Base-by-base conservation (phyloP, 2,329 filamentous ascomycete genomes). In the Lachnellula cervina region DNA sequence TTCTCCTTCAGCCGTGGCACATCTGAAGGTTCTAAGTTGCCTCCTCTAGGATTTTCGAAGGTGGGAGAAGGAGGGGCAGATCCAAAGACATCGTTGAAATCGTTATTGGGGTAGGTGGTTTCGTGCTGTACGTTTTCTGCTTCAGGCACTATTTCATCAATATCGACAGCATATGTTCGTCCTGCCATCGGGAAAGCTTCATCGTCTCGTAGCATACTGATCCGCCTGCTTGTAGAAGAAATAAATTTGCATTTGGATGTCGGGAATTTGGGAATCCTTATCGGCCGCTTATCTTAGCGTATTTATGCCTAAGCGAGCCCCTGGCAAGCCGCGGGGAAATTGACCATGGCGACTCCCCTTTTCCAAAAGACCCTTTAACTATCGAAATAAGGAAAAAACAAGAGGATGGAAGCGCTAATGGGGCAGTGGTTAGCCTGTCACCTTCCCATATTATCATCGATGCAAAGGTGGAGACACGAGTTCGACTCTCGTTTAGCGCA, bases 51-150 rank as follows among this genome's bases (percentile, higher is more conserved):
- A 43, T 52, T 19, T 19, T 55, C 51, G 32, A 60, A 43, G 5
- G 56, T 53, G 4, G 68, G 68, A 14, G 65, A 68, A n/a, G 59
- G 55, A 13, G 66, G 66, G 9, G 56, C 65, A 6, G 68, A 70
- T 43, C 68, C 68, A 51, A 69, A 70, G 11, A 70, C 62, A 55
- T 70, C 68, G 45, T 69, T 65, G 13, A 70, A 58, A 38, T 64
- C 61, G 49, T 68, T 63, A 28, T 68, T 67, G 8, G 40, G 19
- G 43, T 52, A 49, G 5, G 45, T 32, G 14, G n/a, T 47, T 16
- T 23, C 35, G 13, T 25, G 8, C 8, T 8, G 4, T 48, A 34
- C 32, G 11, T 17, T 13, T n/a, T 55, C 48, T 19, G 28, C 13
- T 42, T 21, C 19, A 5, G 21, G 34, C 43, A 32, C 32, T 19